Evolutionary conservation across 768 basidiomycete species (phyloP), one percentile per base, ranked within the genome.

Genomic region (Neoboletus brunneissimus): DNA sequence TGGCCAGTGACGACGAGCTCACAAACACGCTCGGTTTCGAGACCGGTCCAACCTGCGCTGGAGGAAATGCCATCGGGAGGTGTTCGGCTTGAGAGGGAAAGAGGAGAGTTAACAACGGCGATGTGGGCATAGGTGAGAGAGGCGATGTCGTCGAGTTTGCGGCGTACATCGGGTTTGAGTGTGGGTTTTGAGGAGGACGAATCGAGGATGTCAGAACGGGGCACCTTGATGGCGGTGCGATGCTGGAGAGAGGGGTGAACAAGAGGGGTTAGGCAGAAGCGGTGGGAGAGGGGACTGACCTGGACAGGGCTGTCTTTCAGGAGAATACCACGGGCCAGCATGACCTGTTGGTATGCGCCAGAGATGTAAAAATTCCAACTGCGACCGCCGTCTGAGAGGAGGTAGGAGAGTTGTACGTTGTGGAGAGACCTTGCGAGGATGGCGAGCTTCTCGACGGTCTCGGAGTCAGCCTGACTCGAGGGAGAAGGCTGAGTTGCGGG

Each of bases 21-120:
- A 66, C 96, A 98, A 46, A 92, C 88, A 55, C 93, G 81, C 72
- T 98, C 96, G 1, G 91, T 91, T 76, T 98, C 96, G 16, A 98
- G 81, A 2, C 95, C 94, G 5, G 88, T 88, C 81, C 91, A 92
- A 35, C 90, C 89, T 27, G 86, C 86, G 62, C 79, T 87, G 60
- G 76, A 87, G 61, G 83, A 87, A 63, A 90, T 86, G 32, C 88
- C 87, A 70, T 88, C 86, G 12, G 89, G 88, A 16, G 89, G 83
- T 0, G 86, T 88, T 48, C 88, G 82, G 62, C 83, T 88, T 23
- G 88, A 87, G 35, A 89, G 79, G 16, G 87, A 79, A 55, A 85
- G 79, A 46, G 88, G 86, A 54, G 89, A 88, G 64, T 96, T 95
- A 66, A 96, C 89, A 62, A 98, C 94, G 25, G 94, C 88, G 67